A percentile compares a stretch with the other conserved stretches of the same genome.
These are phyloP conservation scores for sorghum (Sorghum bicolor) DNA, from an alignment of 176 grass and related monocot genomes.

Conservation along the genomic window DNA sequence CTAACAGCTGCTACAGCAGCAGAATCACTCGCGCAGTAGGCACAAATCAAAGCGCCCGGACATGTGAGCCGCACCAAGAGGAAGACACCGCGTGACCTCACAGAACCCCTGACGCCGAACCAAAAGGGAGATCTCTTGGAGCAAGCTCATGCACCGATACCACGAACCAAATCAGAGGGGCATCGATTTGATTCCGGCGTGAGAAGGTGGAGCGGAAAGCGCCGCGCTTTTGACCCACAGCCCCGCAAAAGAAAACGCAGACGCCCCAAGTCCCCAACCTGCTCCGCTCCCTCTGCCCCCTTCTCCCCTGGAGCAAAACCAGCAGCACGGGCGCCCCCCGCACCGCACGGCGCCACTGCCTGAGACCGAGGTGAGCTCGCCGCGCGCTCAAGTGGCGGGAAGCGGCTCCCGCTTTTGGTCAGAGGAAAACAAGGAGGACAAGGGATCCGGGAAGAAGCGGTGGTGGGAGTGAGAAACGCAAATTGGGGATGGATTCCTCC, in stretches of 20 bases:
- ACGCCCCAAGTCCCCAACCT: neutral
- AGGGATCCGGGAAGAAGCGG: slow-evolving; percentile 37
- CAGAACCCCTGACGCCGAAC: neutral
- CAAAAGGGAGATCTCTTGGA: neutral
- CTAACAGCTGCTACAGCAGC: neutral
- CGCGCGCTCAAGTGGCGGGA: neutral
- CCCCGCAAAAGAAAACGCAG: neutral
- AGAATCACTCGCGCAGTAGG: neutral
- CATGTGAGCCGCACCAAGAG: slow-evolving; percentile 3
- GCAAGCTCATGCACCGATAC: neutral
- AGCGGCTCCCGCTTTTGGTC: neutral
- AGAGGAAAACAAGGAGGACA: neutral
- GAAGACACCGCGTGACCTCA: neutral
- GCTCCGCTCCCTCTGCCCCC: neutral
- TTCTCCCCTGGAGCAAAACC: neutral
- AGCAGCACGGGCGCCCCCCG: neutral
- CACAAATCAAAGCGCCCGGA: neutral
- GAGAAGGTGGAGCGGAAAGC: neutral
- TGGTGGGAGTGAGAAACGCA: slow-evolving; percentile 9
- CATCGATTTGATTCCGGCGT: slow-evolving; percentile 11
- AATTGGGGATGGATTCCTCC: neutral
- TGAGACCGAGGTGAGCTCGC: neutral
- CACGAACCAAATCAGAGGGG: neutral
- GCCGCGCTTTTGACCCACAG: neutral
- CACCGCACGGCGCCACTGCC: neutral